Conservation (phyloP, 2,329 filamentous ascomycete species). For the Claviceps sp. region DNA sequence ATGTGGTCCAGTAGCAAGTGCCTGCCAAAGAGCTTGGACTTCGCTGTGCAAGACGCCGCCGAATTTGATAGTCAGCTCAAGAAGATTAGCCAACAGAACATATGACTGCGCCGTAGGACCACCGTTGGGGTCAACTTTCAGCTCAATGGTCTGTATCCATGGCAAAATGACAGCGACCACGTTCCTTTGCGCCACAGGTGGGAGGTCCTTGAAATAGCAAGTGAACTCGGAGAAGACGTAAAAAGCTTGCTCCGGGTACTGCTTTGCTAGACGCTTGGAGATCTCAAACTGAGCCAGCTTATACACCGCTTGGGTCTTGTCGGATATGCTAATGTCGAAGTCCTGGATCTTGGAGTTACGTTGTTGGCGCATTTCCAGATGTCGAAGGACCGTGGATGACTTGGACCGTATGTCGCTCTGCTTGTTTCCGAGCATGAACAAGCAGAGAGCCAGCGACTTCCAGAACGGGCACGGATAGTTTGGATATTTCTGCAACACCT, state of each 20-base stretch:
- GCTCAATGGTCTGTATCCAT: slow-evolving; percentile 89
- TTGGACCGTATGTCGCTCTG: slow-evolving; percentile 81
- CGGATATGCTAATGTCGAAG: slow-evolving; percentile 95
- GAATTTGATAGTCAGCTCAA: slow-evolving; percentile 91
- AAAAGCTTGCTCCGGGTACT: slow-evolving; percentile 81
- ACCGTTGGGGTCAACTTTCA: slow-evolving; percentile 83
- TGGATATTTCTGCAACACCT: slow-evolving; percentile 72
- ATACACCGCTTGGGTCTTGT: slow-evolving; percentile 96
- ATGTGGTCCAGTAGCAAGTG: slow-evolving; percentile 82
- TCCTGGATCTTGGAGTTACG: slow-evolving; percentile 86
- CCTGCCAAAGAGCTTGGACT: slow-evolving; percentile 95
- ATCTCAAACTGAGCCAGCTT: slow-evolving; percentile 96
- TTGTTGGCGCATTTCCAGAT: slow-evolving; percentile 65
- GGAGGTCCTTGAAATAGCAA: slow-evolving; percentile 77
- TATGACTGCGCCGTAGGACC: slow-evolving; percentile 86
- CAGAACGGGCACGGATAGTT: slow-evolving; percentile 79
- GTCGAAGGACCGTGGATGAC: slow-evolving; percentile 67
- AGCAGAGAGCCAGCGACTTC: slow-evolving; percentile 75
- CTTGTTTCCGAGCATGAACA: slow-evolving; percentile 88
- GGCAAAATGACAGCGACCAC: slow-evolving; percentile 89
- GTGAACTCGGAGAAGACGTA: slow-evolving; percentile 94
- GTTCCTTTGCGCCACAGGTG: slow-evolving; percentile 74
- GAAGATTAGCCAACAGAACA: slow-evolving; percentile 84
- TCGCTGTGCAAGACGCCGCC: slow-evolving; percentile 85
- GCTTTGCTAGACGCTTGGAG: slow-evolving; percentile 75